Evolutionary conservation across 1,284 basidiomycete genomes (phyloP).

Genomic region (Fistulinella cinereoalba): DNA sequence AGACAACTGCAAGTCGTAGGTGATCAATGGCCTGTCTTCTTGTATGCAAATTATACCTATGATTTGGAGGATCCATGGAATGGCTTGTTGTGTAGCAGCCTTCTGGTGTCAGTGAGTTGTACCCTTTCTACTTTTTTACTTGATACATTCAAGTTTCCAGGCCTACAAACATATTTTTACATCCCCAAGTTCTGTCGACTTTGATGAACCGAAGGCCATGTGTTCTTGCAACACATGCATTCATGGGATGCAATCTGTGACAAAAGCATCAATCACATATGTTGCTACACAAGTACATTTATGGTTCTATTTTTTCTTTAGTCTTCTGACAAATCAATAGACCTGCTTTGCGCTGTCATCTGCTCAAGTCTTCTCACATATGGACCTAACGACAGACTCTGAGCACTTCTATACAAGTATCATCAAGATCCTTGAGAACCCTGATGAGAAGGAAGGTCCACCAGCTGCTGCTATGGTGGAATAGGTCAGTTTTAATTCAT

Average conservation of each 20-base stretch:
- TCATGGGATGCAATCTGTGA: conserved; percentile 2
- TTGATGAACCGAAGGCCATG: conserved; percentile 1
- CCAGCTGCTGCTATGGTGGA: background rate
- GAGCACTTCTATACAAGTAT: conserved; percentile 3
- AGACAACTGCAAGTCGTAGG: background rate
- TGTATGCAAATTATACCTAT: background rate
- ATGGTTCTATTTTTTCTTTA: background rate
- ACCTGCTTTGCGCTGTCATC: background rate
- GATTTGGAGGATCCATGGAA: background rate
- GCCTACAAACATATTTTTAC: conserved; percentile 9
- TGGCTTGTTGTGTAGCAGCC: background rate
- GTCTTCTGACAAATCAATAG: background rate
- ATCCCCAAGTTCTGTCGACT: conserved; percentile 2
- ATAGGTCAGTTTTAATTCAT: background rate
- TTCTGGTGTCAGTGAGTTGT: background rate
- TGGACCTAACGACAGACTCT: background rate
- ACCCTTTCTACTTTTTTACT: background rate
- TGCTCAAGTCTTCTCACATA: conserved; percentile 1
- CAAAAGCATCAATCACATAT: conserved; percentile 1
- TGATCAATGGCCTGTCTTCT: background rate
- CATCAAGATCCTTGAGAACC: background rate
- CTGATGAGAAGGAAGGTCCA: conserved; percentile 2
- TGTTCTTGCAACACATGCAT: background rate
- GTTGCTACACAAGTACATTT: conserved; percentile 1
- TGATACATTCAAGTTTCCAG: background rate